A percentile compares a stretch with the other conserved stretches of the same genome.
These are phyloP conservation scores for Acarospora socialis DNA, from an alignment of 2,329 filamentous ascomycete genomes.

Conservation along the genomic window DNA sequence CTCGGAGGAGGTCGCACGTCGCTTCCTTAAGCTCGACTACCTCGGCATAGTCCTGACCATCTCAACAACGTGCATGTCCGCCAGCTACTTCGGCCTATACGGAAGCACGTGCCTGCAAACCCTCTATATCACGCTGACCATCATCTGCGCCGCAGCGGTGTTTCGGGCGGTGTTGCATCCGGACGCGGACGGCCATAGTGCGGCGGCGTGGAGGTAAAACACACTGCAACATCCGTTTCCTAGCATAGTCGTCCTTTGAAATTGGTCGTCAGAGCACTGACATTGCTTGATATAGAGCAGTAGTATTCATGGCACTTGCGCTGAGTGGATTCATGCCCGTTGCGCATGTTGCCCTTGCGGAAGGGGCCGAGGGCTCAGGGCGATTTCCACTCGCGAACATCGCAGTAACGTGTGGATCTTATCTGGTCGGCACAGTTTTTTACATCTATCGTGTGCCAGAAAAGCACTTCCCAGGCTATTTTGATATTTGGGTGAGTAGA, in stretches of 20 bases:
- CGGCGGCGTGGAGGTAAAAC: conserved; percentile 1
- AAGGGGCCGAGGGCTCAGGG: not conserved
- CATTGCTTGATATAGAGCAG: not conserved
- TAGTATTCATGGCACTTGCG: not conserved
- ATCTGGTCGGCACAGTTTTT: conserved; percentile 1
- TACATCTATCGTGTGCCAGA: conserved; percentile 4
- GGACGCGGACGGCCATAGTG: conserved; percentile 1
- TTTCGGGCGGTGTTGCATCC: conserved; percentile 3
- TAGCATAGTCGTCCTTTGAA: not conserved
- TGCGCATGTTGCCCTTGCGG: not conserved
- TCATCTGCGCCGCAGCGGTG: not conserved
- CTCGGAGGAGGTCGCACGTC: conserved; percentile 4
- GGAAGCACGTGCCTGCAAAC: conserved; percentile 16
- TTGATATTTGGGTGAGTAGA: conserved; percentile 6
- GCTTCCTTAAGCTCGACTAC: conserved; percentile 9
- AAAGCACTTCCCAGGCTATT: conserved; percentile 1
- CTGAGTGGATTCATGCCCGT: not conserved
- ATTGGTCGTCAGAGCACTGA: not conserved
- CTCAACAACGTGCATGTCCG: conserved; percentile 6
- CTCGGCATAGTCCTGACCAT: conserved; percentile 10
- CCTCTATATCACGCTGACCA: conserved; percentile 2
- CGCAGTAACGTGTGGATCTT: not conserved
- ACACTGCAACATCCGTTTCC: too few species aligned
- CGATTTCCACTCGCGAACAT: not conserved
- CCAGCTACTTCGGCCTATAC: conserved; percentile 9